Evolutionary conservation across 2,329 filamentous ascomycete species (phyloP), one percentile per base, ranked within the genome.

Genomic region (Colletotrichum tropicicola): DNA sequence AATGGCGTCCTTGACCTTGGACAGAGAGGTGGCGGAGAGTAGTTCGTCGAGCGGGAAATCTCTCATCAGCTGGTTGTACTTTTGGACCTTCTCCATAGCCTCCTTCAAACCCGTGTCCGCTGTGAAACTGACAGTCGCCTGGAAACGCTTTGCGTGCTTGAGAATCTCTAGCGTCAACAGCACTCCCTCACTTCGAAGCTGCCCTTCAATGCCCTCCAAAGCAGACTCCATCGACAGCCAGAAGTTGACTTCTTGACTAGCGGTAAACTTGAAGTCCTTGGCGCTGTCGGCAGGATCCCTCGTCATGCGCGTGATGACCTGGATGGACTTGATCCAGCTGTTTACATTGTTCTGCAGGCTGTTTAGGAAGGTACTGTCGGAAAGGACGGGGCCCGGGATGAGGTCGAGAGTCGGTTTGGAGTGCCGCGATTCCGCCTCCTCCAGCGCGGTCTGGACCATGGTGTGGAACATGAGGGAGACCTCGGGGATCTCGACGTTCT

Each of bases 1-100:
- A 68, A 99, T 87, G 6, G 96, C 92, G 72, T 98, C 94, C 73
- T 96, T 90, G 3, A 97, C 89, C 78, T 97, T 98, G 72, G 90
- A 84, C 45, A 99, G 80, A 1, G 94, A 95, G 0, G 94, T 97
- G 1, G 96, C 94, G 15, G 96, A 97, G 17, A 98, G 86, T 27
- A 99, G 82, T 77, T 99, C 96, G 74, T 98, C 95, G 32, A 99
- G 84, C 0, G 96, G 96, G 69, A 99, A 98, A 76, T 99, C 97
- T 68, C 96, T 91, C 93, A 99, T 98, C 23, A 99, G 87, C 80
- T 97, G 93, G 76, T 99, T 99, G 84, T 98, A 99, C 79, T 98
- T 98, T 78, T 97, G 93, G 48, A 99, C 97, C 75, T 92, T 92
- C 68, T 99, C 96, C 77, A 94, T 96, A 23, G 94, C 94, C 79